Evolutionary conservation across 352 stramenopile species (phyloP).

Genomic region (Albugo candida): DNA sequence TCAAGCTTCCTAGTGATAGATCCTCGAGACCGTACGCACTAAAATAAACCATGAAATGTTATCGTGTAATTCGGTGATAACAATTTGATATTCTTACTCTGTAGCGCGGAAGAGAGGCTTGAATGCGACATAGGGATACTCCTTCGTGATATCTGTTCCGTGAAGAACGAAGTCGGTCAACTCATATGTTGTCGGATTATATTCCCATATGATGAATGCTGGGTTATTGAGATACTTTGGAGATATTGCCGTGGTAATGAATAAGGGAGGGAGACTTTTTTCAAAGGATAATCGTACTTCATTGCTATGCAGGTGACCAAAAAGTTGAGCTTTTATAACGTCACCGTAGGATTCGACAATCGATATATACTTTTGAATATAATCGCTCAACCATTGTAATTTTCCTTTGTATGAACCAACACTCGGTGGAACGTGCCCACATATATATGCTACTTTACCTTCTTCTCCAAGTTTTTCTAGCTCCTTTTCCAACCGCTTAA

Average conservation of each 20-base stretch:
- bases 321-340: slow-evolving; percentile 74
- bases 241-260: slow-evolving; percentile 69
- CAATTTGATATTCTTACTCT: slow-evolving; percentile 5
- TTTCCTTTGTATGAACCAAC: slow-evolving; percentile 71
- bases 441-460: slow-evolving; percentile 63
- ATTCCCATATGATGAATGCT: slow-evolving; percentile 78
- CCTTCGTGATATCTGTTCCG: slow-evolving; percentile 31
- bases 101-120: slow-evolving; percentile 29
- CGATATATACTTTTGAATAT: slow-evolving; percentile 61
- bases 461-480: slow-evolving; percentile 22
- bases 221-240: slow-evolving; percentile 81
- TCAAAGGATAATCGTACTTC: slow-evolving; percentile 43
- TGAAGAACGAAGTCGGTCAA: slow-evolving; percentile 55
- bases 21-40: slow-evolving; percentile 33
- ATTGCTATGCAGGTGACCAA: slow-evolving; percentile 85
- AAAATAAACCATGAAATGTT: too few relatives aligned
- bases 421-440: slow-evolving; percentile 80
- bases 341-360: slow-evolving; percentile 40
- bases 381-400: slow-evolving; percentile 72
- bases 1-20: slow-evolving; percentile 21
- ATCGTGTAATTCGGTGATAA: too few relatives aligned
- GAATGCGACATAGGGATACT: slow-evolving; percentile 8
- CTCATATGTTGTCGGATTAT: slow-evolving; percentile 38
- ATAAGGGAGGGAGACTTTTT: slow-evolving; percentile 20
- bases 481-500: slow-evolving; percentile 70